A percentile compares a stretch with the other conserved stretches of the same genome.
Conservation (phyloP, 2,329 filamentous ascomycete species). For the Microsporum canis region DNA sequence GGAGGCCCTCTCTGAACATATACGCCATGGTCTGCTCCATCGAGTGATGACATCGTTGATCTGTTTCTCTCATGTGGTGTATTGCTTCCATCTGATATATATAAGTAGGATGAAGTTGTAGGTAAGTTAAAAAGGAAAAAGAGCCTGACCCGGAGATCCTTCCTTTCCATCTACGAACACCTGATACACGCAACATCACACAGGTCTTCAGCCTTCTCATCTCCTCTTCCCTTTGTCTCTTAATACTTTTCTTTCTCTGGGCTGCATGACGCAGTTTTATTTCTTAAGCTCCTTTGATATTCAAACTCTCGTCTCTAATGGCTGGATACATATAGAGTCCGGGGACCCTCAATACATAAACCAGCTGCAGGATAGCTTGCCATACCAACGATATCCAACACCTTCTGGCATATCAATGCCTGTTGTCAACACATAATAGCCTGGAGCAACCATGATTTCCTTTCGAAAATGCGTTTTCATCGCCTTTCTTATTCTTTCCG, state of each 20-base stretch:
- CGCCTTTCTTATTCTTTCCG: conserved; percentile 55
- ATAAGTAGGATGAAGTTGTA: not conserved
- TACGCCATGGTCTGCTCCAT: not conserved
- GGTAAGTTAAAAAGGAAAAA: not conserved
- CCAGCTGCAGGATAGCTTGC: not conserved
- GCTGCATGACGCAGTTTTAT: not conserved
- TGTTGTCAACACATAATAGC: not conserved
- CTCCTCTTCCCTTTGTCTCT: not conserved
- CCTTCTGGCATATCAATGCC: not conserved
- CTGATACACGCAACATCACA: not conserved
- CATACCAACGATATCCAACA: not conserved
- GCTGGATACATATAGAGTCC: not conserved
- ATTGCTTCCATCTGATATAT: not conserved
- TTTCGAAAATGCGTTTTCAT: conserved; percentile 64
- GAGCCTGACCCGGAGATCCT: not conserved
- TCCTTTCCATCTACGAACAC: not conserved
- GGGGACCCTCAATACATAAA: not conserved
- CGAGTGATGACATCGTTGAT: not conserved
- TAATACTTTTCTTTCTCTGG: not conserved
- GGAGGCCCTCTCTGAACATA: not conserved
- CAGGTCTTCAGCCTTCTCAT: not conserved
- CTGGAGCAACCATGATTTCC: conserved; percentile 54
- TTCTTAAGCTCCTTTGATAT: not conserved
- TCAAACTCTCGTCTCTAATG: not conserved
- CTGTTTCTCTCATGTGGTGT: not conserved